Base-by-base conservation (phyloP, 1,284 basidiomycete genomes). In the Agaricales sp. region DNA sequence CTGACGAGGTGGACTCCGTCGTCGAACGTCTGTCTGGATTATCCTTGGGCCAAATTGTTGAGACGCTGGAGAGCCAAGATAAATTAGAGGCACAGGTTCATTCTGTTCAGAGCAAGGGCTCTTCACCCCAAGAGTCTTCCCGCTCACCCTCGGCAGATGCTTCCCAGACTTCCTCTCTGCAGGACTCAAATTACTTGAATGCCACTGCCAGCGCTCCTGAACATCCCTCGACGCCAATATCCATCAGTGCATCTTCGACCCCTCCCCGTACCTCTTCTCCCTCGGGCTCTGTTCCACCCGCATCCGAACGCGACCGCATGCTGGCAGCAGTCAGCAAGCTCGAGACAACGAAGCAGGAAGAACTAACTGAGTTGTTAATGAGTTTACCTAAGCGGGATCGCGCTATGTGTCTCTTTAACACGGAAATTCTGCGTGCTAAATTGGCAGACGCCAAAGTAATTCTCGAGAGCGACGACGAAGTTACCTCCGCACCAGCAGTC, bases 361-460 rank as follows among this genome's bases (percentile, higher is more conserved):
- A 87, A 53, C 72, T 92, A 48, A 81, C 84, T 0, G 87, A 88
- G 46, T 70, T 94, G 48, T 67, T 94, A 26, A 86, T 91, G 77
- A 82, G 80, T 54, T 70, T 95, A 20, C 82, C 87, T 2, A 93
- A 92, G 66, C 80, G 87, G 55, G 92, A 95, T 56, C 79, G 90
- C 2, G 90, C 89, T 0, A 75, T 94, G 77, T 92, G 88, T 64
- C 70, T 94, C 39, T 94, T 94, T 73, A 94, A 92, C 57, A 71
- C 74, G 6, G 89, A 93, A 55, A 76, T 89, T 35, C 71, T 94
- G 25, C 75, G 80, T 48, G 71, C 70, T 19, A 94, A 94, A 65
- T 71, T 94, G 12, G 77, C 76, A 1, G 91, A 92, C 57, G 92
- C 92, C 6, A 86, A 82, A 67, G 71, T 78, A 57, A 85, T 94